phyloP scores from a whole-genome alignment of 202 grass and related monocot genomes.

The Sporobolus alterniflorus region DNA sequence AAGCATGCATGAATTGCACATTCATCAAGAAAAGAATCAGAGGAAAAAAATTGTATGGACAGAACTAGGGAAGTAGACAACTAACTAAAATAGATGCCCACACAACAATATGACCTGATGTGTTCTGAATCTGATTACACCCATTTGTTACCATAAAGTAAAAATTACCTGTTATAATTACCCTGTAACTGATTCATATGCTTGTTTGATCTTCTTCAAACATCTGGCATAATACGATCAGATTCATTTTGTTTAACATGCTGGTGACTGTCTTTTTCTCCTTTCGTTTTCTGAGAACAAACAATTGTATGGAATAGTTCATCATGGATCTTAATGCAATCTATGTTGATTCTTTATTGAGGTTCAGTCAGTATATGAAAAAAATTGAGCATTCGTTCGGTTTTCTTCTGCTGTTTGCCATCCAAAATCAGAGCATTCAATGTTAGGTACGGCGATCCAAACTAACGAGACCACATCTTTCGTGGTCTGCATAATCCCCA shows the following conservation, averaged over 20 bases:
- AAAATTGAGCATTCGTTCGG: not conserved
- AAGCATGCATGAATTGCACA: not conserved
- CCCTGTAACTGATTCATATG: not conserved
- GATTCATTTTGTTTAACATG: not conserved
- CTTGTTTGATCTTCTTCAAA: conserved; percentile 3
- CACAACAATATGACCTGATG: no score
- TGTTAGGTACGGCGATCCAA: conserved; percentile 25
- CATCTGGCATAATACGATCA: not conserved
- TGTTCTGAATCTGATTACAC: not conserved
- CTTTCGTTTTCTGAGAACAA: not conserved
- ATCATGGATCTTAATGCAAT: conserved; percentile 1
- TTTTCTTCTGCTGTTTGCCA: not conserved
- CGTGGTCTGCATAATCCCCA: conserved; percentile 27
- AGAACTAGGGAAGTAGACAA: not conserved
- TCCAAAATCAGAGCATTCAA: not conserved
- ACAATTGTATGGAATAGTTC: not conserved
- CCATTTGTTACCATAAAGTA: not conserved
- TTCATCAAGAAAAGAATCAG: conserved; percentile 14
- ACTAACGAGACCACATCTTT: conserved; percentile 31
- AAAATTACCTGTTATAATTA: not conserved
- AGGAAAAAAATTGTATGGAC: conserved; percentile 7
- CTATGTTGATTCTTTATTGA: not conserved
- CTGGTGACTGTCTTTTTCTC: not conserved
- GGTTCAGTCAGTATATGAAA: not conserved
- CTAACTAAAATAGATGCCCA: no score